A percentile compares a stretch with the other conserved stretches of the same genome.
Conservation (phyloP, 345 rosid genomes). For the Eucalyptus pumila region DNA sequence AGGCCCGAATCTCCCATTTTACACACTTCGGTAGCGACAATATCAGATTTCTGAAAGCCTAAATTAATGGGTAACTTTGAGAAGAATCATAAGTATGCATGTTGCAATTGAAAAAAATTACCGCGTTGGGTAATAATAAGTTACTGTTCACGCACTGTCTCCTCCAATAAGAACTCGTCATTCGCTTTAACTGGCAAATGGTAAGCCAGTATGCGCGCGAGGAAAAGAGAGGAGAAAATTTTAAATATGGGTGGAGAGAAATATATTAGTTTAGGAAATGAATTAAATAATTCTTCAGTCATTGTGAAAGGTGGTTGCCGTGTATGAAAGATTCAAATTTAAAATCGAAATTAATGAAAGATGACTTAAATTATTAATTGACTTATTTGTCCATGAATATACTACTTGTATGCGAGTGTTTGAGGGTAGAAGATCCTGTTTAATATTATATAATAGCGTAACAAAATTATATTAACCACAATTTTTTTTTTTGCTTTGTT, state of each 20-base stretch:
- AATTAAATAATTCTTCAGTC: neutral
- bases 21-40: neutral
- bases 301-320: neutral
- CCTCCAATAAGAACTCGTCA: neutral
- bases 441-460: neutral
- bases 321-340: neutral
- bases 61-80: neutral
- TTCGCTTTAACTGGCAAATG: neutral
- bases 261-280: neutral
- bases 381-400: neutral
- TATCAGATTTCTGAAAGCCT: neutral
- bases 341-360: neutral
- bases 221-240: neutral
- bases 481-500: no score
- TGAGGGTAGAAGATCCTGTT: neutral
- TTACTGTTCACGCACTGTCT: neutral
- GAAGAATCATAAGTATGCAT: neutral
- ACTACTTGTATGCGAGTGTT: neutral
- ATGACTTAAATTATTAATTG: neutral
- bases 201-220: rapidly evolving
- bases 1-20: neutral
- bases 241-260: neutral
- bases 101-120: neutral
- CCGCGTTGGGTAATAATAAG: rapidly evolving
- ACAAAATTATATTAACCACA: neutral